Base-by-base conservation (phyloP, 345 rosid genomes). In the Salix udensis region DNA sequence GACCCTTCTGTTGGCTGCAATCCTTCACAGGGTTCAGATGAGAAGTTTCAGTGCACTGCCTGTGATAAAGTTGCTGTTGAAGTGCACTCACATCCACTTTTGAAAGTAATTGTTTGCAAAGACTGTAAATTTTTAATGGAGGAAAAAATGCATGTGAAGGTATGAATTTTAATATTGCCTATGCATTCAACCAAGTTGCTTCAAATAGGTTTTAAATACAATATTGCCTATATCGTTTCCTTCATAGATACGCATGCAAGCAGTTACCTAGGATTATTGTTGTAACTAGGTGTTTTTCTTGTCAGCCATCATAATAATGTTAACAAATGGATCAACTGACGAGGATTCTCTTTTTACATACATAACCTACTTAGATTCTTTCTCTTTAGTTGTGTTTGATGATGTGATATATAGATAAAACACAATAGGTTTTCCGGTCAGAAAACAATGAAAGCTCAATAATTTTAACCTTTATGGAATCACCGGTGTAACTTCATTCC, bases 101-200 rank as follows among this genome's bases (percentile, higher is more conserved):
- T 96, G 78, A 86, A 89, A 80, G 99, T 96, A 70, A 92, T 96
- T 76, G 61, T 96, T 77, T 96, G 99, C 92, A 82, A 77, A 76
- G 92, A 87, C 77, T 96, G 99, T 91, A 93, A 92, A 88, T 72
- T 76, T 72, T 82, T 83, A 65, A 74, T 93, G 79, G 94, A 89
- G 82, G 87, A 85, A 44, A 96, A 89, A 86, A 81, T 86, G 82
- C 75, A 70, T 74, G 67, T 81, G 67, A 89, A 90, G 99, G 99
- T 96, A 85, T 79, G 86, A n/a, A 71, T 42, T 0, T 68, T 58
- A 23, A 58, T 58, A 3, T 7, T 37, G 31, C 71, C 26, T 68
- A n/a, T 68, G 71, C 46, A 31, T 68, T 18, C 44, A 19, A 13
- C 28, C 50, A 68, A 23, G 30, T 40, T 37, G 69, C 39, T 66